These are phyloP conservation scores for Prunus mume DNA, from an alignment of 306 rosid species.

Conservation along the genomic window DNA sequence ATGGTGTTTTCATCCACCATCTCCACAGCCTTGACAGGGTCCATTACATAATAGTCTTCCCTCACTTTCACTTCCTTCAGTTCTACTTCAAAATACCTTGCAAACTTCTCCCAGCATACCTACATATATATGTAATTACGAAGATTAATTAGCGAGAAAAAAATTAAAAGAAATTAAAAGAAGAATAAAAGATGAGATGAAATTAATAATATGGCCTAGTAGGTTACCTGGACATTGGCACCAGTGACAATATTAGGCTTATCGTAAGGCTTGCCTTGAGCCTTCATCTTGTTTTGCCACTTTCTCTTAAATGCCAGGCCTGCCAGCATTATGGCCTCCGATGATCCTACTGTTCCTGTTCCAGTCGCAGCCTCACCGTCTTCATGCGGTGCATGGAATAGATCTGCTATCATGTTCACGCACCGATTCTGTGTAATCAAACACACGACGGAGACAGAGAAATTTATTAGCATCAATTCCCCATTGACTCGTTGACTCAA, in stretches of 20 bases:
- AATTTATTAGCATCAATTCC: no score
- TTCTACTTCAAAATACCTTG: slow-evolving; percentile 71
- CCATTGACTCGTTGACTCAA: no score
- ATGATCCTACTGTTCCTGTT: slow-evolving; percentile 74
- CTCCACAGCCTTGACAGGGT: slow-evolving; percentile 65
- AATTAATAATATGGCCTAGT: no score
- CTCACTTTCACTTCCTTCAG: slow-evolving; percentile 63
- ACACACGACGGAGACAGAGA: background rate
- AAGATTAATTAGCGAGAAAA: background rate
- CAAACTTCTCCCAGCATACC: slow-evolving; percentile 89
- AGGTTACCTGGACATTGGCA: slow-evolving; percentile 61
- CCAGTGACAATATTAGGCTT: slow-evolving; percentile 78
- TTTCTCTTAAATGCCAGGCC: slow-evolving; percentile 81
- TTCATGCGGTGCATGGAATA: slow-evolving; percentile 57
- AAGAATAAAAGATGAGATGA: background rate
- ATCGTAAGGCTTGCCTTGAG: slow-evolving; percentile 51
- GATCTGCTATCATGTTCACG: slow-evolving; percentile 69
- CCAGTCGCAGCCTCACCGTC: slow-evolving; percentile 55
- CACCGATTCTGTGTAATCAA: slow-evolving; percentile 52
- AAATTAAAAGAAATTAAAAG: background rate
- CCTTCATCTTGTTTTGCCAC: slow-evolving; percentile 69
- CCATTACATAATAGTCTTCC: slow-evolving; percentile 81
- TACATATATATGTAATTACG: background rate
- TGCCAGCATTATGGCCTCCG: slow-evolving; percentile 85
- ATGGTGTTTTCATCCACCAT: slow-evolving; percentile 83